Percentiles rank a stretch among this genome's conserved stretches.
Evolutionary conservation across 768 basidiomycete genomes (phyloP).

Genomic region (Tylopilus balloui): DNA sequence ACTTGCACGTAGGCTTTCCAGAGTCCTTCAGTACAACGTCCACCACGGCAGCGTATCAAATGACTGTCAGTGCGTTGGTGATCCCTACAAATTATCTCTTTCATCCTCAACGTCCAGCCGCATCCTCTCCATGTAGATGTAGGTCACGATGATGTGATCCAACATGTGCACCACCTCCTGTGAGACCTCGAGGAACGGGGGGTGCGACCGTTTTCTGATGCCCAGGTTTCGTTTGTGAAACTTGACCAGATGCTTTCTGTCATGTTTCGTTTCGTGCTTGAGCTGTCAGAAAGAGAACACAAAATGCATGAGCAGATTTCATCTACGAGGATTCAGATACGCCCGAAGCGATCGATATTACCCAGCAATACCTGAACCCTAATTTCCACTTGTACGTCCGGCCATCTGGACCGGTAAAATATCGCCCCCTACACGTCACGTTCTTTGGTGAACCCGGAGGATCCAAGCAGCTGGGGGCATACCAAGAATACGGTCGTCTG

Average conservation of each 20-base stretch:
- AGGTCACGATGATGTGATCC: constrained; percentile 33
- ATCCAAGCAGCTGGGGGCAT: no score
- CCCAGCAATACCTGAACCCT: constrained; percentile 16
- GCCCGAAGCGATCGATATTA: constrained; percentile 12
- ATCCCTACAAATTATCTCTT: no score
- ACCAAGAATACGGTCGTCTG: no score
- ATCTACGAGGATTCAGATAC: neutral
- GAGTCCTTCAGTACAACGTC: no score
- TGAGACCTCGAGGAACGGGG: constrained; percentile 28
- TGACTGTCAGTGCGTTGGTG: no score
- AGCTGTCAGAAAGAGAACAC: constrained; percentile 6
- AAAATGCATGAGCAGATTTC: constrained; percentile 1
- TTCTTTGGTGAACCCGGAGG: neutral
- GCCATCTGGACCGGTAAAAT: constrained; percentile 29
- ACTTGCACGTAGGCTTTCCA: no score
- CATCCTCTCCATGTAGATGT: no score
- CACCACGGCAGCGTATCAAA: no score
- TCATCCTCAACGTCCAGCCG: no score
- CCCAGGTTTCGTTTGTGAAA: constrained; percentile 18
- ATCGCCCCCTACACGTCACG: constrained; percentile 18
- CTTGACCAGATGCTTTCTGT: constrained; percentile 9
- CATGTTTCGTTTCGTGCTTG: constrained; percentile 10
- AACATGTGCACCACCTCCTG: constrained; percentile 25
- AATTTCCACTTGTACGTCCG: constrained; percentile 32
- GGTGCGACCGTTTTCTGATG: constrained; percentile 15